Percentiles rank a stretch among this genome's conserved stretches.
These are phyloP conservation scores for Fusarium sp. DNA, from an alignment of 2,329 filamentous ascomycete species.

Conservation along the genomic window DNA sequence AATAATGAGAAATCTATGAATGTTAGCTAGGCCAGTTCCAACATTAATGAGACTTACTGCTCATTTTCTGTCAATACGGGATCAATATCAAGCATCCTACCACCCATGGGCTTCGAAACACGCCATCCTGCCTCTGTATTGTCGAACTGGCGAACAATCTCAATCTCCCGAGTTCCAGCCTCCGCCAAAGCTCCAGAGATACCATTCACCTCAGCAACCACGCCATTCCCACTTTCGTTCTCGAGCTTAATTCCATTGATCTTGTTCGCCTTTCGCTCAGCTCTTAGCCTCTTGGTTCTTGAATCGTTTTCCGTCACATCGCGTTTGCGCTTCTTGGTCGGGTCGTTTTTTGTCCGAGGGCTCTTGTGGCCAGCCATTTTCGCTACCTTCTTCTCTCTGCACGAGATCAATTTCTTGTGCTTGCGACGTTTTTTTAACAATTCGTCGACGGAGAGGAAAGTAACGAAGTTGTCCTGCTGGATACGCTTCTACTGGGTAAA, in stretches of 20 bases:
- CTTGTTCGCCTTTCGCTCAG: slow-evolving; percentile 43
- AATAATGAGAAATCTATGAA: slow-evolving; percentile 73
- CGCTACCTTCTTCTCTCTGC: slow-evolving; percentile 10
- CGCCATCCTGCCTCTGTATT: slow-evolving; percentile 59
- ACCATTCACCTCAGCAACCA: slow-evolving; percentile 26
- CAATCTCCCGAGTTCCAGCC: slow-evolving; percentile 33
- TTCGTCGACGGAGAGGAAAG: slow-evolving; percentile 32
- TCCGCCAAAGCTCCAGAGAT: slow-evolving; percentile 23
- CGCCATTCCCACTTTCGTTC: slow-evolving; percentile 11
- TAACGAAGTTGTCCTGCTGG: slow-evolving; percentile 15
- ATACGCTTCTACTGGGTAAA: slow-evolving; percentile 21
- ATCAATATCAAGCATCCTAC: slow-evolving; percentile 70
- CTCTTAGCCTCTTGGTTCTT: slow-evolving; percentile 52
- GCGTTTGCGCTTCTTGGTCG: slow-evolving; percentile 57
- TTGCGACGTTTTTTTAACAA: slow-evolving; percentile 26
- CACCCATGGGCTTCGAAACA: slow-evolving; percentile 70
- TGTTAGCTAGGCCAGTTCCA: slow-evolving; percentile 17
- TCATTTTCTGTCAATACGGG: slow-evolving; percentile 69
- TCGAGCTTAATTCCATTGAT: slow-evolving; percentile 37
- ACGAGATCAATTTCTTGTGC: slow-evolving; percentile 13
- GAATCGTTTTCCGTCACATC: slow-evolving; percentile 53
- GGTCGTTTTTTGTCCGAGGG: slow-evolving; percentile 46
- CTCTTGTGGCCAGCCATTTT: slow-evolving; percentile 49
- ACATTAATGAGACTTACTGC: slow-evolving; percentile 55
- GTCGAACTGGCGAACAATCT: slow-evolving; percentile 41